Conservation (phyloP, 2,329 filamentous ascomycete species). For the Calonectria ilicicola region DNA sequence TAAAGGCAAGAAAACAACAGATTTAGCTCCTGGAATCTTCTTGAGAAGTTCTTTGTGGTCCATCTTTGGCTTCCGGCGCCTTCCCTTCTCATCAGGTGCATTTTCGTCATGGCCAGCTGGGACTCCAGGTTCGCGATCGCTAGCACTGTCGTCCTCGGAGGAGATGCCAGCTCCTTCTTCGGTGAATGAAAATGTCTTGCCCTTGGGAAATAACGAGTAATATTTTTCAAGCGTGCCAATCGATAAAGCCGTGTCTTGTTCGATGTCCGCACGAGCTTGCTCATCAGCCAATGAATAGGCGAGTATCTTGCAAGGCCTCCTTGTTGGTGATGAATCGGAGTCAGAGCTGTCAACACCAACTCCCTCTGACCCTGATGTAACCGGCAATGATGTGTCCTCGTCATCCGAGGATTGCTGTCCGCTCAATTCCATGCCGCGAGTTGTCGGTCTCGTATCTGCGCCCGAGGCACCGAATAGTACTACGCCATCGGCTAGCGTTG, state of each 20-base stretch:
- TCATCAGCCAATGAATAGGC: constrained; percentile 44
- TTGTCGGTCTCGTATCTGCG: constrained; percentile 24
- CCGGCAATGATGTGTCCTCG: constrained; percentile 27
- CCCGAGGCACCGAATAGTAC: constrained; percentile 47
- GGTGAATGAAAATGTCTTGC: constrained; percentile 47
- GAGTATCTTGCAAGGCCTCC: constrained; percentile 45
- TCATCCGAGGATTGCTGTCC: constrained; percentile 24
- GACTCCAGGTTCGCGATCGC: constrained; percentile 34
- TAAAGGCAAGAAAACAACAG: constrained; percentile 50
- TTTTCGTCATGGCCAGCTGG: not conserved
- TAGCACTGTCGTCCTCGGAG: constrained; percentile 48
- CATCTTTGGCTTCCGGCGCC: constrained; percentile 36
- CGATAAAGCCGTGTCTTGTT: constrained; percentile 42
- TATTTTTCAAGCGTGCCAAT: constrained; percentile 46
- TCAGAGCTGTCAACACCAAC: constrained; percentile 44
- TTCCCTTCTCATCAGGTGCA: not conserved
- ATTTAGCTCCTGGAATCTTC: constrained; percentile 48
- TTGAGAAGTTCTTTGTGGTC: constrained; percentile 49
- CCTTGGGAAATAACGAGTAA: constrained; percentile 44
- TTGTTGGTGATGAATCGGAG: constrained; percentile 40
- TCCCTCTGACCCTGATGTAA: constrained; percentile 34
- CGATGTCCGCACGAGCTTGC: constrained; percentile 38
- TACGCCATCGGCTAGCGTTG: constrained; percentile 47
- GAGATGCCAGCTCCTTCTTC: constrained; percentile 44
- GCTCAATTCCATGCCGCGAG: not conserved